Evolutionary conservation across 2,329 filamentous ascomycete genomes (phyloP), one percentile per base, ranked within the genome.

Genomic region (Lasiodiplodia theobromae): DNA sequence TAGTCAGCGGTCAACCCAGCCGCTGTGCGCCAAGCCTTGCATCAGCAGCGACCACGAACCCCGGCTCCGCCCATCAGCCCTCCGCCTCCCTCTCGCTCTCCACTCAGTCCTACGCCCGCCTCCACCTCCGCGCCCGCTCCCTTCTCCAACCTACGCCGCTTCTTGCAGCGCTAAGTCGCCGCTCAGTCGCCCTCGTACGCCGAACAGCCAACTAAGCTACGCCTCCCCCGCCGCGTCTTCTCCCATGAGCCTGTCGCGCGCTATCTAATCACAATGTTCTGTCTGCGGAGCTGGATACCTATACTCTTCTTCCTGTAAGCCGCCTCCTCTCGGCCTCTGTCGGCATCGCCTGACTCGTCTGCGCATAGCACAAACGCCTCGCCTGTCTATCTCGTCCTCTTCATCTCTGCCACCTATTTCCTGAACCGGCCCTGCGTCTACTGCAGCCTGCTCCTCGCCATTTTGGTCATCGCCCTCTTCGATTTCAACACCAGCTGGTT

Each of bases 401-500:
- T 85, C 77, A 79, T 99, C 83, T 86, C 93, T 72, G 93, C 94
- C 80, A 97, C 94, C 72, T 98, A 97, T 85, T 92, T 97, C 82
- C 90, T 99, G 75, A 97, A 97, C 83, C 91, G 95, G 67, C 96
- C 96, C 66, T 99, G 96, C 84, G 91, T 97, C 74, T 99, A 99
- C 86, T 99, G 96, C 87, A 97, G 94, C 70, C 90, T 97, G 71
- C 91, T 99, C 66, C 92, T 99, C 60, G 87, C 97, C 72, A 94
- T 98, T 74, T 93, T 99, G 74, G 97, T 97, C 84, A 87, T 94
- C 73, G 96, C 94, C 78, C 96, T 98, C 83, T 96, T 98, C 85
- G 95, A 98, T 83, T 92, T 97, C 75, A 87, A 85, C 73, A 92
- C 90, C 75, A 93, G 96, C 82, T 98, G 94, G 95, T 98, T 98